Percentiles rank a stretch among this genome's conserved stretches.
Conservation (phyloP, 2,329 filamentous ascomycete species). For the Ustulina deusta region DNA sequence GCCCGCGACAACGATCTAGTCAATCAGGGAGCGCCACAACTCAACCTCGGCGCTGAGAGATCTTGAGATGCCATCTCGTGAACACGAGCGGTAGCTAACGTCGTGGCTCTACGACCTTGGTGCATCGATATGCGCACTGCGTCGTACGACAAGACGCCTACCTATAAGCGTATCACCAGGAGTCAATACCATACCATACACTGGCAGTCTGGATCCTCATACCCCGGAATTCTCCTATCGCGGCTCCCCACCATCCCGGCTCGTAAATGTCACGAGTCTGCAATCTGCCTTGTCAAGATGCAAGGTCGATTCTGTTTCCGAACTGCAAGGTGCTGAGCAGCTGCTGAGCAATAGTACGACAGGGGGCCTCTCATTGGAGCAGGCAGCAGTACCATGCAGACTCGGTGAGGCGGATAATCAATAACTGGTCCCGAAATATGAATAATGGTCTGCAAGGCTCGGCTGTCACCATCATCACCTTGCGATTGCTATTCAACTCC, state of each 20-base stretch:
- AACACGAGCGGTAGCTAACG: constrained; percentile 16
- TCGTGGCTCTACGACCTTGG: constrained; percentile 26
- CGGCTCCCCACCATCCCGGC: constrained; percentile 18
- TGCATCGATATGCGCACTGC: constrained; percentile 17
- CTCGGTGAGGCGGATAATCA: constrained; percentile 19
- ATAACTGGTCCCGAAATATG: constrained; percentile 4
- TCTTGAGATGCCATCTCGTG: constrained; percentile 14
- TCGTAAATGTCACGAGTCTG: constrained; percentile 14
- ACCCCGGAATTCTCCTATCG: constrained; percentile 25
- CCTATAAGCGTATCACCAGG: not conserved
- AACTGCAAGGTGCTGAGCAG: constrained; percentile 14
- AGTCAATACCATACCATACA: not conserved
- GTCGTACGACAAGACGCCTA: constrained; percentile 19
- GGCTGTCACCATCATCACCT: constrained; percentile 9
- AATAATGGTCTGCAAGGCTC: constrained; percentile 28
- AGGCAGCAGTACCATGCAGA: not conserved
- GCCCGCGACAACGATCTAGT: constrained; percentile 4
- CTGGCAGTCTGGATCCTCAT: constrained; percentile 4
- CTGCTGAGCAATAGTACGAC: constrained; percentile 10
- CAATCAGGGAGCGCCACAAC: constrained; percentile 36
- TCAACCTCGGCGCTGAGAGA: constrained; percentile 4
- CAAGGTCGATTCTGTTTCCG: not conserved
- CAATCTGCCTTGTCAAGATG: constrained; percentile 12
- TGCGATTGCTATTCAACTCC: constrained; percentile 18
- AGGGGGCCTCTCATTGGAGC: constrained; percentile 3